Evolutionary conservation across 2,329 filamentous ascomycete genomes (phyloP).

Genomic region (Claviceps maximensis): DNA sequence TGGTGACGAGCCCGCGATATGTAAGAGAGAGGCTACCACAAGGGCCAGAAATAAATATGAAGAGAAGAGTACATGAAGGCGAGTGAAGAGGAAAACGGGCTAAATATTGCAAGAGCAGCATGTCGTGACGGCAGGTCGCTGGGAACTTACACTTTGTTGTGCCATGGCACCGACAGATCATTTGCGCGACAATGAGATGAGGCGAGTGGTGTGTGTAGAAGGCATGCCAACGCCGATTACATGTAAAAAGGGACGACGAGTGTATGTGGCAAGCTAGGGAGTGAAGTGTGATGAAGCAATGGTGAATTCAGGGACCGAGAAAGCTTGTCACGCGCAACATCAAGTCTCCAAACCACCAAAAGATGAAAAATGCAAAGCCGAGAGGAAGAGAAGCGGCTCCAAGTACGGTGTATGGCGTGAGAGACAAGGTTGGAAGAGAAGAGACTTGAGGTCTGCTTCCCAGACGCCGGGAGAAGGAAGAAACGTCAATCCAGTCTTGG

Average conservation of each 20-base stretch:
- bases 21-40: neutral
- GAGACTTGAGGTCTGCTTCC: constrained; percentile 17
- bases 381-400: constrained; percentile 14
- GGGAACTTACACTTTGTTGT: constrained; percentile 24
- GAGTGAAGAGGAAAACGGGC: neutral
- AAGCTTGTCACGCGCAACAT: neutral
- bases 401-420: constrained; percentile 15
- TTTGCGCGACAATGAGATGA: constrained; percentile 22
- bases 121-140: neutral
- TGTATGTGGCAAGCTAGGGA: constrained; percentile 1
- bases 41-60: neutral
- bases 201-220: constrained; percentile 15
- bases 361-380: constrained; percentile 8
- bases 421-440: constrained; percentile 22
- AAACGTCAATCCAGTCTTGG: constrained; percentile 17
- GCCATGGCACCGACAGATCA: constrained; percentile 25
- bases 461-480: constrained; percentile 23
- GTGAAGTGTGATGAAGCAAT: neutral
- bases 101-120: no score
- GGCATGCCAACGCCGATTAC: constrained; percentile 14
- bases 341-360: neutral
- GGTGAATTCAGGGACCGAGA: neutral
- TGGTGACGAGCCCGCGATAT: neutral
- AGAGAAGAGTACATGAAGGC: constrained; percentile 1
- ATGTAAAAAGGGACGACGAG: constrained; percentile 6